Evolutionary conservation across 192 early-diverging fungal genomes (phyloP).

Genomic region (Entomortierella parvispora): DNA sequence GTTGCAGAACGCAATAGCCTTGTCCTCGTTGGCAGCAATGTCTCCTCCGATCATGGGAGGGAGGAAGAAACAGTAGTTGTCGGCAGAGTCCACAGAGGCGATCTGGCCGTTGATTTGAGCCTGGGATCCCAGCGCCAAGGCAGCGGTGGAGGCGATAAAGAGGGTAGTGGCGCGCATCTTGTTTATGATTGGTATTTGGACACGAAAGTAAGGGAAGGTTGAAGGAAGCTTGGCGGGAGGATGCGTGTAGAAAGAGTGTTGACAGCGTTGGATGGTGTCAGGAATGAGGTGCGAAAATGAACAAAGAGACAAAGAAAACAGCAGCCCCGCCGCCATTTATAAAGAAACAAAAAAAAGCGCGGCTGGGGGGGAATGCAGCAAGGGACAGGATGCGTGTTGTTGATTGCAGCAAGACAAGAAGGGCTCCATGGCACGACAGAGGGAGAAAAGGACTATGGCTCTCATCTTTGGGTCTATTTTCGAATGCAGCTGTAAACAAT

Average conservation of each 20-base stretch:
- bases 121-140: conserved; percentile 29
- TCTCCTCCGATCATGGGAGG: conserved; percentile 47
- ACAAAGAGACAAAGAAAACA: conserved; percentile 6
- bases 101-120: conserved; percentile 42
- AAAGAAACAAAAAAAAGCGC: no score
- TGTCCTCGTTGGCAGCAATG: conserved; percentile 59
- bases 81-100: conserved; percentile 28
- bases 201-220: not conserved
- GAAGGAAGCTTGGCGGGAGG: not conserved
- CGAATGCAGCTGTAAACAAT: not conserved
- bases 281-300: conserved; percentile 27
- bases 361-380: no score
- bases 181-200: conserved; percentile 3
- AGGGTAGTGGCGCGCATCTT: conserved; percentile 37
- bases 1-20: conserved; percentile 62
- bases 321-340: no score
- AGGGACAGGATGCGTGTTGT: no score
- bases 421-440: no score
- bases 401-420: no score
- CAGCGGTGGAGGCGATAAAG: conserved; percentile 29
- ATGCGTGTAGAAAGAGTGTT: not conserved
- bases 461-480: not conserved
- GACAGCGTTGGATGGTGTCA: conserved; percentile 9
- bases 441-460: not conserved
- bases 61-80: conserved; percentile 49